Evolutionary conservation across 2,329 filamentous ascomycete species (phyloP), one percentile per base, ranked within the genome.

Genomic region (Fonsecaea pugnacius): DNA sequence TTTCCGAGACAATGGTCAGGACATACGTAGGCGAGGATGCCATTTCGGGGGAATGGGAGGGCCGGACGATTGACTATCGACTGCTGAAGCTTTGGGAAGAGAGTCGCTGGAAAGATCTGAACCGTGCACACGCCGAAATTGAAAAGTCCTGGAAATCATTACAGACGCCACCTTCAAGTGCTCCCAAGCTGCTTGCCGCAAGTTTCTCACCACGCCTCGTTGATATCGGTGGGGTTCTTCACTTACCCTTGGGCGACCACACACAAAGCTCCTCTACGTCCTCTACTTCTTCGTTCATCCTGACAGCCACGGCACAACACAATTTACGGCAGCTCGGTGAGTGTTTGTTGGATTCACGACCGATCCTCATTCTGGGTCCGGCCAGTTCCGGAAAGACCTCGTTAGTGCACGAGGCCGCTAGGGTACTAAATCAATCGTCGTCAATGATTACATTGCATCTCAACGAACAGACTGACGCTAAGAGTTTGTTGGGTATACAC

Each of bases 381-480:
- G 86, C 94, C 7, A 94, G 96, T 21, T 90, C 90, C 35, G 95
- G 95, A 57, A 99, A 99, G 80, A 97, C 95, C 0, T 88, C 91
- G 0, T 78, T 96, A 21, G 86, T 96, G 14, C 90, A 91, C 69
- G 89, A 97, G 74, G 85, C 94, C 65, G 93, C 94, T 27, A 86
- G 86, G 71, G 86, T 89, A 70, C 85, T 98, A 61, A 91, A 90
- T 66, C 91, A 91, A 77, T 86, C 91, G 24, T 85, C 88, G 5
- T 87, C 86, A 64, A 92, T 99, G 87, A 90, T 99, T 58, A 98
- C 94, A 3, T 83, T 99, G 33, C 94, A 99, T 77, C 82, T 99
- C 36, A 99, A 99, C 74, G 95, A 98, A 77, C 96, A 99, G 77
- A 98, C 93, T 2, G 95, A 99, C 77, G 93, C 94, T 0, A 99